Evolutionary conservation across 495 filamentous ascomycete species (phyloP), one percentile per base, ranked within the genome.

Genomic region (Tetracladium marchalianum): DNA sequence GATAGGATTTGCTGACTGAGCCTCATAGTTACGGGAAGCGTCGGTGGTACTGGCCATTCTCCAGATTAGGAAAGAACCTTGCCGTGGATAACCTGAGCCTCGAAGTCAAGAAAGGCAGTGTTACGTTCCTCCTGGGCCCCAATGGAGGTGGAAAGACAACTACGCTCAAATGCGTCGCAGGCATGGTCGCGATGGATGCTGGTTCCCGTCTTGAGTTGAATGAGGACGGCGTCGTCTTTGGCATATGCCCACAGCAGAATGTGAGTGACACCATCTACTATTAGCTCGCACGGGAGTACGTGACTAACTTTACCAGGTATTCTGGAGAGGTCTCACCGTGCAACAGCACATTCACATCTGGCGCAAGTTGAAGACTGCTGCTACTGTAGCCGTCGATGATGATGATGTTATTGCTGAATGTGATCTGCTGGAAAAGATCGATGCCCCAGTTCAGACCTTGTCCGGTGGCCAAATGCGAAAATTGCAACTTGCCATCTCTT

Each of bases 141-240:
- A 95, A 95, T 57, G 87, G 86, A 18, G 87, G 88, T 2, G 87
- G 87, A 39, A 95, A 95, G 56, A 83, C 79, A 4, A 90, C 85
- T 2, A 89, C 80, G 8, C 87, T 95, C 12, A 56, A 56, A 17
- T 56, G 53, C 41, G 46, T 56, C 11, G 46, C 49, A 15, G 53
- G 53, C 12, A 56, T 64, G 79, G 73, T 22, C 64, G 88, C 41
- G 81, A 93, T 63, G 76, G 86, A 51, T 84, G 81, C 22, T 81
- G 92, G 54, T 67, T 88, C 47, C 69, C 73, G 27, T 81, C 85
- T 56, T 31, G 53, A 52, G 0, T 68, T 71, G 37, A 59, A 62
- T 31, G 63, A 66, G 41, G 52, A 51, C 12, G 81, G 82, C 45
- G 80, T 87, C 35, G 73, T 93, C 35, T 76, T 84, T 33, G 88